These are phyloP conservation scores for Tuber umbilicatum DNA, from an alignment of 495 filamentous ascomycete genomes.

Conservation along the genomic window DNA sequence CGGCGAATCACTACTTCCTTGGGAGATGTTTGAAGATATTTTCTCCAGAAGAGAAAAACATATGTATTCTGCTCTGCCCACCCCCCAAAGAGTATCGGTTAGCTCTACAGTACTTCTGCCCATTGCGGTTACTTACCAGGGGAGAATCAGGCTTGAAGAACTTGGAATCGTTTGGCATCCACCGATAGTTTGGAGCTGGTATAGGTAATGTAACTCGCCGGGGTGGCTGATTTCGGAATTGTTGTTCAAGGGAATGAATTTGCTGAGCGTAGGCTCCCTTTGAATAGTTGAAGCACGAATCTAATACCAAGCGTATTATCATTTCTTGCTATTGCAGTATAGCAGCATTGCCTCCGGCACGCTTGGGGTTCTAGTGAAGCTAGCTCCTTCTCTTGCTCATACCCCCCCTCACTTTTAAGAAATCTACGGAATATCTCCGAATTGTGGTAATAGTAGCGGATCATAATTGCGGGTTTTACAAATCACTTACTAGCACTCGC, in stretches of 20 bases:
- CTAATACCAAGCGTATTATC: background rate
- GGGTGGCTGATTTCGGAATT: too few relatives aligned
- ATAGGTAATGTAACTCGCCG: background rate
- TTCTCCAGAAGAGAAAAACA: background rate
- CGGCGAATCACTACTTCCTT: background rate
- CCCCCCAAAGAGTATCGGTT: background rate
- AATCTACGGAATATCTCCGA: background rate
- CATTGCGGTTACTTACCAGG: background rate
- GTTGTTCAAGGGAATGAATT: too few relatives aligned
- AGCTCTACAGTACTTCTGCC: background rate
- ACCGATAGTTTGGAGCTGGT: background rate
- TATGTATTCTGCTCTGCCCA: background rate
- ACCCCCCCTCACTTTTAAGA: background rate
- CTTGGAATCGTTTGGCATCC: background rate
- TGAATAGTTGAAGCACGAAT: background rate
- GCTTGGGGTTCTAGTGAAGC: too few relatives aligned
- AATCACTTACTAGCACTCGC: background rate
- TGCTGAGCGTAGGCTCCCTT: background rate
- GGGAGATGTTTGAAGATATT: background rate
- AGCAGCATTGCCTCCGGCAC: background rate
- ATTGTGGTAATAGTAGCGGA: background rate
- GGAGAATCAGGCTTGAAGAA: background rate
- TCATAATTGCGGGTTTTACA: background rate
- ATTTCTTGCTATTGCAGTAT: background rate
- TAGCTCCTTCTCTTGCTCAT: too few relatives aligned